These are phyloP conservation scores for Nannochloropsis salina DNA, from an alignment of 108 stramenopile genomes.

Conservation along the genomic window DNA sequence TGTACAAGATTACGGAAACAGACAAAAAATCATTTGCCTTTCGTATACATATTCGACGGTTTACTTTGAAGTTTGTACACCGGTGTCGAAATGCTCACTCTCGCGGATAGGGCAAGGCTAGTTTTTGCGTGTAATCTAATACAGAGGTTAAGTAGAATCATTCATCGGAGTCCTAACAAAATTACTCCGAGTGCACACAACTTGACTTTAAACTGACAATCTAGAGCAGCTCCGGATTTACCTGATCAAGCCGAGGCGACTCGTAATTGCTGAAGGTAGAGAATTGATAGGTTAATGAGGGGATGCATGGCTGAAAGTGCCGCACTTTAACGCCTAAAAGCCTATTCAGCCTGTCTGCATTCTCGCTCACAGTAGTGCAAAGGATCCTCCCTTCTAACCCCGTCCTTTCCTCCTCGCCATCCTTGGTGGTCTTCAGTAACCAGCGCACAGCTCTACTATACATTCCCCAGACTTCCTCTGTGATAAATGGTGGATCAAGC, in stretches of 20 bases:
- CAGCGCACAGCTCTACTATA: background rate
- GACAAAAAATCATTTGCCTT: no score
- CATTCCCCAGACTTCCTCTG: background rate
- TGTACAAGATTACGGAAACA: no score
- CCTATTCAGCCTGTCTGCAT: background rate
- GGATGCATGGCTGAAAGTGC: background rate
- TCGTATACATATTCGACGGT: no score
- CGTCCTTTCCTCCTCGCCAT: background rate
- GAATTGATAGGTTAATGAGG: background rate
- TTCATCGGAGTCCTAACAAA: no score
- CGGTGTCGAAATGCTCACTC: no score
- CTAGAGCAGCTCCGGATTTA: background rate
- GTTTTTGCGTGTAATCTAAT: no score
- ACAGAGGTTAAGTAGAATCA: no score
- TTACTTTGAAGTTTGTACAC: no score
- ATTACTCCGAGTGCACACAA: no score
- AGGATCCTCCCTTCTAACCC: background rate
- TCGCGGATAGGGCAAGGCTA: no score
- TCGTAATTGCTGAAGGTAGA: background rate
- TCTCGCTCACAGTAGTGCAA: background rate
- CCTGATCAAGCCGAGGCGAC: background rate
- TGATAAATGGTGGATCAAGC: conserved; percentile 24
- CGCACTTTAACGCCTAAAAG: background rate
- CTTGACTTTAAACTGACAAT: no score
- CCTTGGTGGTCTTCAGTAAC: background rate